Percentiles rank a stretch among this genome's conserved stretches.
Evolutionary conservation across 495 filamentous ascomycete genomes (phyloP).

Genomic region (Filosporella fistucella): DNA sequence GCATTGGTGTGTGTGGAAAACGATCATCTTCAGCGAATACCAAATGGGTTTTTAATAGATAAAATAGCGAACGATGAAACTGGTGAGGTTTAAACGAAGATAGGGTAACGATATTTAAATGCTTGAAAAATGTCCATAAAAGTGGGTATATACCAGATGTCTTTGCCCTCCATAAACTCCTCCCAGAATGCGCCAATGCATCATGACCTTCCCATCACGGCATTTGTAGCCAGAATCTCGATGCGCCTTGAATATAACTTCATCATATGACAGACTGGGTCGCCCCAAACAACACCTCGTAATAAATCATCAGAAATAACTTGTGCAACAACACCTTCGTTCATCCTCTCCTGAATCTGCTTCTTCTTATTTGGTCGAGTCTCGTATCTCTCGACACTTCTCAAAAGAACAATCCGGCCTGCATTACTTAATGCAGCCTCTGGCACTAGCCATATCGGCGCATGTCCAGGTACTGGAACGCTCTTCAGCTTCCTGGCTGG

Average conservation of each 20-base stretch:
- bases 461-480: slow-evolving; percentile 1
- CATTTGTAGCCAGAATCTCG: slow-evolving; percentile 60
- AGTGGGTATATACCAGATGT: too few species aligned
- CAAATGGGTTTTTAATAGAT: too few species aligned
- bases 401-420: slow-evolving; percentile 60
- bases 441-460: slow-evolving; percentile 59
- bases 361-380: slow-evolving; percentile 7
- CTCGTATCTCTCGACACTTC: slow-evolving; percentile 27
- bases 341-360: slow-evolving; percentile 36
- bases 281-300: slow-evolving; percentile 66
- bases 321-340: slow-evolving; percentile 41
- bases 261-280: slow-evolving; percentile 78
- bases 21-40: too few species aligned
- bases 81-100: too few species aligned
- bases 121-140: too few species aligned
- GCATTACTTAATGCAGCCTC: slow-evolving; percentile 58
- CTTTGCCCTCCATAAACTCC: too few species aligned
- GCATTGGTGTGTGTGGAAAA: too few species aligned
- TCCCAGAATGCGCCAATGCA: too few species aligned
- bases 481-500: slow-evolving; percentile 10
- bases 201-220: slow-evolving; percentile 45
- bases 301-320: slow-evolving; percentile 60
- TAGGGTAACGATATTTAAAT: too few species aligned
- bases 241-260: slow-evolving; percentile 64
- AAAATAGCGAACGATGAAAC: too few species aligned